These are phyloP conservation scores for Suzukiozyma palmioleophila DNA, from an alignment of 1,139 yeast genomes.

Conservation along the genomic window DNA sequence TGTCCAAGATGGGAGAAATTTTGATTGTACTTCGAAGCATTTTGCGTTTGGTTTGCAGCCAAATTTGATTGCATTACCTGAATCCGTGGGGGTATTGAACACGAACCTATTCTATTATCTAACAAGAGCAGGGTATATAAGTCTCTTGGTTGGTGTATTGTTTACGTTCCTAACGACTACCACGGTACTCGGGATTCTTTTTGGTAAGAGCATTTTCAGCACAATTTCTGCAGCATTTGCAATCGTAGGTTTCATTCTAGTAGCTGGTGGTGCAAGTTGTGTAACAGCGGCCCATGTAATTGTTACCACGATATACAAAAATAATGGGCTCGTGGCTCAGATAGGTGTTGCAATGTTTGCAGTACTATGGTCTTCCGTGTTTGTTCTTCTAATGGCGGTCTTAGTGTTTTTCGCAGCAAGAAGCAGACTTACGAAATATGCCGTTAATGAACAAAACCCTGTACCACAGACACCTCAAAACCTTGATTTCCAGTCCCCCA, in stretches of 20 bases:
- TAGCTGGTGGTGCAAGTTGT: neutral
- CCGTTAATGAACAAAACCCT: no score
- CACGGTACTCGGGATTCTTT: no score
- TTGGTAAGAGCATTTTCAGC: no score
- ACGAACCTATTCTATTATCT: neutral
- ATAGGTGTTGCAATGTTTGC: neutral
- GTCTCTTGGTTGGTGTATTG: neutral
- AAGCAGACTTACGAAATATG: no score
- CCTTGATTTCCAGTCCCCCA: no score
- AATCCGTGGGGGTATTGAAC: no score
- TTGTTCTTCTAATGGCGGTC: neutral
- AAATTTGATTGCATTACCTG: no score
- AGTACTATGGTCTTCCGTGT: neutral
- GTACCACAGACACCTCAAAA: no score
- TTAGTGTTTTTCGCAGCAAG: no score
- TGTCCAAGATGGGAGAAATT: neutral
- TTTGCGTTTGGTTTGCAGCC: slow-evolving; percentile 1
- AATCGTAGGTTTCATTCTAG: neutral
- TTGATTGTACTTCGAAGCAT: neutral
- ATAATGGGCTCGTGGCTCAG: neutral
- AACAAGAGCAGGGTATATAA: neutral
- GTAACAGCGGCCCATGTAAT: neutral
- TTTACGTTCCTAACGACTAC: neutral
- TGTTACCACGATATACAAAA: neutral
- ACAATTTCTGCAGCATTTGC: no score